Evolutionary conservation across 2,329 filamentous ascomycete species (phyloP).

Genomic region (Graphiopsis chlorocephala): DNA sequence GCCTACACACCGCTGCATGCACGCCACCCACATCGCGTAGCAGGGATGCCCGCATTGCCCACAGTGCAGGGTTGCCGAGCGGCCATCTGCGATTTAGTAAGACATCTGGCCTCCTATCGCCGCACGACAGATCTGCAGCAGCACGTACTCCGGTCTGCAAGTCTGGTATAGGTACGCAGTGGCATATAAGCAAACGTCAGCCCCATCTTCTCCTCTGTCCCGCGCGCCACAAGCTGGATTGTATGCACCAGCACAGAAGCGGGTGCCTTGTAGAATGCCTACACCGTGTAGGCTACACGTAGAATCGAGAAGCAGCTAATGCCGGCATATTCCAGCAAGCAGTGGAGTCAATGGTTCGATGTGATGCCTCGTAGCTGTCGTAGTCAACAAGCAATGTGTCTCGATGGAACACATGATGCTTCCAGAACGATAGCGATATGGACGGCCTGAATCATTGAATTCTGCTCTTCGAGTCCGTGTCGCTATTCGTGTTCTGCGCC

Average conservation of each 20-base stretch:
- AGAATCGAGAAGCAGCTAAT: neutral
- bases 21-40: slow-evolving; percentile 1
- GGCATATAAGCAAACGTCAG: slow-evolving; percentile 12
- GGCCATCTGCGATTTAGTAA: neutral
- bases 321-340: neutral
- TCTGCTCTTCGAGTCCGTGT: neutral
- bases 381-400: neutral
- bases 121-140: neutral
- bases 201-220: slow-evolving; percentile 8
- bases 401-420: neutral
- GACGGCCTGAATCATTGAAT: neutral
- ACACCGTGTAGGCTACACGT: no score
- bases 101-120: slow-evolving; percentile 9
- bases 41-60: neutral
- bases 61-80: slow-evolving; percentile 3
- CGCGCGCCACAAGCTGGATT: slow-evolving; percentile 4
- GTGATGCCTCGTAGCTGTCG: neutral
- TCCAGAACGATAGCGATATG: neutral
- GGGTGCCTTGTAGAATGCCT: neutral
- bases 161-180: neutral
- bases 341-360: neutral
- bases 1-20: slow-evolving; percentile 7
- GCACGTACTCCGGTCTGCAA: slow-evolving; percentile 2
- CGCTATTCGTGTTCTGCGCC: neutral
- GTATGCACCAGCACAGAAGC: slow-evolving; percentile 6